Percentiles rank a stretch among this genome's conserved stretches.
Conservation (phyloP, 2,329 filamentous ascomycete species). For the Alternaria metachromatica region DNA sequence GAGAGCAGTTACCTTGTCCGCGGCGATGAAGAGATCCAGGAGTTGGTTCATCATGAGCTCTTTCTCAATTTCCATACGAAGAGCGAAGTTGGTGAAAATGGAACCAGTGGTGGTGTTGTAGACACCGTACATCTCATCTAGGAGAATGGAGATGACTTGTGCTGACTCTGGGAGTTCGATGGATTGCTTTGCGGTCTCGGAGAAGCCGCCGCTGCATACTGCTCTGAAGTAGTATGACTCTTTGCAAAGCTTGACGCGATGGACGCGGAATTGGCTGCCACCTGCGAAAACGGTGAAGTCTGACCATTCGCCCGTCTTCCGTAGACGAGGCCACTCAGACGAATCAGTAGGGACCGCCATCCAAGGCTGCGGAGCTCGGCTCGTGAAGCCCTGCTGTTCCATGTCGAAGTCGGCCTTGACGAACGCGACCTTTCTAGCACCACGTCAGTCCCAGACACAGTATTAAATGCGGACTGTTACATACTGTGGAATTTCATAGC, state of each 20-base stretch:
- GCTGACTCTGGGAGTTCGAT: slow-evolving; percentile 25
- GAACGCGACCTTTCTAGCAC: slow-evolving; percentile 10
- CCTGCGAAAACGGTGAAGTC: slow-evolving; percentile 30
- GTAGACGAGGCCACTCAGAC: slow-evolving; percentile 18
- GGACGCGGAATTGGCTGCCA: slow-evolving; percentile 22
- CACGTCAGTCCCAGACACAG: rapidly evolving
- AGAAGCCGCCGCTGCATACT: slow-evolving; percentile 23
- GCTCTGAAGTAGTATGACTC: slow-evolving; percentile 28
- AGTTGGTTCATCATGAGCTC: slow-evolving; percentile 17
- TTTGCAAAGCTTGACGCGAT: slow-evolving; percentile 27
- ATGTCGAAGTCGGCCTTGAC: slow-evolving; percentile 16
- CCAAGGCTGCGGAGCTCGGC: slow-evolving; percentile 1
- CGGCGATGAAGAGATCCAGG: slow-evolving; percentile 24
- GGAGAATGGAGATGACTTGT: slow-evolving; percentile 14
- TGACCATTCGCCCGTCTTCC: slow-evolving; percentile 22
- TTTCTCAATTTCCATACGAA: slow-evolving; percentile 19
- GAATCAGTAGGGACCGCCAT: background rate
- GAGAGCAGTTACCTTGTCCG: slow-evolving; percentile 24
- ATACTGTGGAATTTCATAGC: slow-evolving; percentile 13
- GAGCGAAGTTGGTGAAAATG: slow-evolving; percentile 27
- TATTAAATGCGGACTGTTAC: rapidly evolving
- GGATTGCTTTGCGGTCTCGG: slow-evolving; percentile 7
- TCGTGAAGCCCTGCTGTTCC: slow-evolving; percentile 13
- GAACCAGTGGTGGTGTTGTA: slow-evolving; percentile 25
- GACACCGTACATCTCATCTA: slow-evolving; percentile 27